Evolutionary conservation across 306 rosid genomes (phyloP).

Genomic region (Casuarina equisetifolia): DNA sequence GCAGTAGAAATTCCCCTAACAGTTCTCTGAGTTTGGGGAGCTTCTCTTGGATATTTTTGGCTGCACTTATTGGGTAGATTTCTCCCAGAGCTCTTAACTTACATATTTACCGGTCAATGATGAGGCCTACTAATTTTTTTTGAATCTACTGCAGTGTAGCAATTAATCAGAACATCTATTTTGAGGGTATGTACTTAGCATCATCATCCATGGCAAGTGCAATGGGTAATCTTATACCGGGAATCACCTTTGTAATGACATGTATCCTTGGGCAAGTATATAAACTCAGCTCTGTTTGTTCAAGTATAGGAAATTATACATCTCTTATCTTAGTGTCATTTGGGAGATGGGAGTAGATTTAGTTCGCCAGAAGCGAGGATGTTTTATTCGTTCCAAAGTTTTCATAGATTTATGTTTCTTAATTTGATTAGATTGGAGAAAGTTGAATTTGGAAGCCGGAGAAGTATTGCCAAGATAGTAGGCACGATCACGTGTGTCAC

Average conservation of each 20-base stretch:
- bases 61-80: constrained; percentile 52
- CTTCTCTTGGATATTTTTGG: constrained; percentile 44
- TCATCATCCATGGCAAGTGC: constrained; percentile 53
- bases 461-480: constrained; percentile 50
- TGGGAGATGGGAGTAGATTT: not conserved
- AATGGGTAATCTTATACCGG: constrained; percentile 58
- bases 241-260: constrained; percentile 58
- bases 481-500: constrained; percentile 53
- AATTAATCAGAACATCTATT: constrained; percentile 39
- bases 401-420: not conserved
- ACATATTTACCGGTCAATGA: not conserved
- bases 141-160: constrained; percentile 32
- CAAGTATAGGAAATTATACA: not conserved
- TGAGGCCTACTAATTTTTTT: not conserved
- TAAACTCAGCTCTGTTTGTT: not conserved
- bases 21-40: constrained; percentile 42
- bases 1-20: constrained; percentile 36
- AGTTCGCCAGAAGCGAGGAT: not conserved
- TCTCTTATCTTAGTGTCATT: not conserved
- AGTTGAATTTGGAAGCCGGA: constrained; percentile 37
- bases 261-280: constrained; percentile 38
- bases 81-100: not conserved
- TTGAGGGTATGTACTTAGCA: constrained; percentile 48
- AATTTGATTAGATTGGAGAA: constrained; percentile 41
- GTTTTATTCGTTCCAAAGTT: not conserved